phyloP scores from a whole-genome alignment of 1,139 yeast species.

The Diutina scorzettiae region DNA sequence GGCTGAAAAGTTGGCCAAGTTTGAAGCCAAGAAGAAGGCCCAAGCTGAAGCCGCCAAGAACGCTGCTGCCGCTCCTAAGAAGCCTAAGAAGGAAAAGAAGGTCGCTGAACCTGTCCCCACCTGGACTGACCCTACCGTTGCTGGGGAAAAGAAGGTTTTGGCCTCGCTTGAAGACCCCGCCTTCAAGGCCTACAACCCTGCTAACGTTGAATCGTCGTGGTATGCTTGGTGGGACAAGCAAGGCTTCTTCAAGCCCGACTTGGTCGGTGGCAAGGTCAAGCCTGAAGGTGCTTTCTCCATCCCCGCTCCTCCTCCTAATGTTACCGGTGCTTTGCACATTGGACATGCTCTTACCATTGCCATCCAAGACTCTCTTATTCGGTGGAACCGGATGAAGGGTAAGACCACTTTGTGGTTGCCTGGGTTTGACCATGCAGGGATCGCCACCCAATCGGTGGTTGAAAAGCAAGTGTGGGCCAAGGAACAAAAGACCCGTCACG shows the following conservation, averaged over 20 bases:
- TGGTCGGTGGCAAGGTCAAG: constrained; percentile 60
- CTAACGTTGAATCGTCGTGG: constrained; percentile 94
- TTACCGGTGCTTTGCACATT: constrained; percentile 96
- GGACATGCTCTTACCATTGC: constrained; percentile 97
- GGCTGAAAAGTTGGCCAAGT: constrained; percentile 93
- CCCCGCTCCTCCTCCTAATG: constrained; percentile 98
- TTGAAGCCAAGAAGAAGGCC: constrained; percentile 85
- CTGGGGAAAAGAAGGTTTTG: constrained; percentile 85
- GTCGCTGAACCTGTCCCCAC: constrained; percentile 62
- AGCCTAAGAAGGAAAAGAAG: constrained; percentile 58
- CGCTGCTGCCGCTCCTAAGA: constrained; percentile 36
- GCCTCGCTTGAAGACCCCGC: constrained; percentile 85
- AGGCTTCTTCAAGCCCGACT: constrained; percentile 83
- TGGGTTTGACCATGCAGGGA: constrained; percentile 99
- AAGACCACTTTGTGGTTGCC: constrained; percentile 88
- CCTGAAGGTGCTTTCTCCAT: constrained; percentile 80
- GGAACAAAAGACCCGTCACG: constrained; percentile 86
- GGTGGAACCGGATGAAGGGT: constrained; percentile 96
- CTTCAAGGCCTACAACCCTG: constrained; percentile 86
- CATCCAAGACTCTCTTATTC: constrained; percentile 84
- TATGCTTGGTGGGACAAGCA: constrained; percentile 93
- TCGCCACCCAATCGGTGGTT: constrained; percentile 96
- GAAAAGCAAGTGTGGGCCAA: constrained; percentile 91
- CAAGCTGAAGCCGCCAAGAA: constrained; percentile 37
- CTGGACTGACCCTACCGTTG: constrained; percentile 67